These are phyloP conservation scores for Solanum etuberosum DNA, from an alignment of 257 asterid genomes.

Conservation along the genomic window DNA sequence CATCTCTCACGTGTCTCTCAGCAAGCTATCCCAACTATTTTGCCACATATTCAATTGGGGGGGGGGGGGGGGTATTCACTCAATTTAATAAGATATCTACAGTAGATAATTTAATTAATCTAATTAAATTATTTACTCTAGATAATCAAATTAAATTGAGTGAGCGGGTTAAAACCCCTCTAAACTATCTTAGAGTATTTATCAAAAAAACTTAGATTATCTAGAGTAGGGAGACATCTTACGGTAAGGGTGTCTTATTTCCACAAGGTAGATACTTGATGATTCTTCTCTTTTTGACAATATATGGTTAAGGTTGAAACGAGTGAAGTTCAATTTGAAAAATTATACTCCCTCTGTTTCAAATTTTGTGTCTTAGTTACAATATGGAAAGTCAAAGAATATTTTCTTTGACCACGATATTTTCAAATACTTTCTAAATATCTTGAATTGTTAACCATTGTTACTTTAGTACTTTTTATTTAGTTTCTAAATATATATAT, in stretches of 20 bases:
- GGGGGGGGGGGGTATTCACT: neutral
- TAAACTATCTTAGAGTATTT: neutral
- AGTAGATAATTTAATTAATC: neutral
- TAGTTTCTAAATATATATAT: too few species aligned
- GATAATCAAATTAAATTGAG: neutral
- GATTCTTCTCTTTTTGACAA: neutral
- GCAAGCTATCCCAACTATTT: neutral
- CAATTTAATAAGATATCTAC: neutral
- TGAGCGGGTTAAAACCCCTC: neutral
- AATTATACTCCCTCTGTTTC: neutral
- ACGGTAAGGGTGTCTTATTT: neutral
- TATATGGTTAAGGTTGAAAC: neutral
- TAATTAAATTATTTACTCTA: neutral
- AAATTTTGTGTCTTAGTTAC: neutral
- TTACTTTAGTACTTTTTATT: neutral
- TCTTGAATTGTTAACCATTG: neutral
- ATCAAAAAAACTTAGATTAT: neutral
- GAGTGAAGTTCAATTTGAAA: neutral
- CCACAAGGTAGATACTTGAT: neutral
- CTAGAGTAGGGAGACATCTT: neutral
- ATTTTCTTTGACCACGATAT: neutral
- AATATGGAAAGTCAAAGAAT: neutral
- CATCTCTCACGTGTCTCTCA: neutral
- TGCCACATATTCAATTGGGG: neutral
- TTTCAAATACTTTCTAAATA: neutral